These are phyloP conservation scores for Aspergillus fumigatiaffinis DNA, from an alignment of 2,329 filamentous ascomycete genomes.

Conservation along the genomic window DNA sequence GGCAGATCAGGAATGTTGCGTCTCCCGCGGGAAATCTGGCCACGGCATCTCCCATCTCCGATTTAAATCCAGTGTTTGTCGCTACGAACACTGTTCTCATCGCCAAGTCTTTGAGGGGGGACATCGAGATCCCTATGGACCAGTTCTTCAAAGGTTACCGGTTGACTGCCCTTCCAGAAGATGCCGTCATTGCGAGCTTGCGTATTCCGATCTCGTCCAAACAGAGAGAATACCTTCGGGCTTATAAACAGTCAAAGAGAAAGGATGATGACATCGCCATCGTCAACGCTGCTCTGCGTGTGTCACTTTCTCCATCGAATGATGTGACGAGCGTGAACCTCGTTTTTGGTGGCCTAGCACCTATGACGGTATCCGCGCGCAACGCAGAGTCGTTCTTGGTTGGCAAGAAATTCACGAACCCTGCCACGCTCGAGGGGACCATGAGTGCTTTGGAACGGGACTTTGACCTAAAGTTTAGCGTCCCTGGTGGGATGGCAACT, in stretches of 20 bases:
- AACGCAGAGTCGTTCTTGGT: constrained; percentile 68
- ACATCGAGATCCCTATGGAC: constrained; percentile 83
- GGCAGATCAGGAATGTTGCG: constrained; percentile 96
- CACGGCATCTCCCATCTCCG: constrained; percentile 93
- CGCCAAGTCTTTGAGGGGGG: constrained; percentile 69
- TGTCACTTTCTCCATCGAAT: constrained; percentile 66
- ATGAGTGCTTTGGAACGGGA: constrained; percentile 88
- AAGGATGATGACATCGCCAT: constrained; percentile 99
- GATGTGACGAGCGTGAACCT: constrained; percentile 71
- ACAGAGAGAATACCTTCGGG: constrained; percentile 77
- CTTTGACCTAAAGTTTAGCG: constrained; percentile 83
- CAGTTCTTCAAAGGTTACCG: constrained; percentile 92
- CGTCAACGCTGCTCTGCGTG: constrained; percentile 78
- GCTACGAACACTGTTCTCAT: constrained; percentile 78
- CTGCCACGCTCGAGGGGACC: constrained; percentile 78
- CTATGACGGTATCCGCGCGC: constrained; percentile 82
- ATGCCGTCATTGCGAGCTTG: constrained; percentile 82
- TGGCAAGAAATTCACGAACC: constrained; percentile 75
- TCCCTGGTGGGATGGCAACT: constrained; percentile 95
- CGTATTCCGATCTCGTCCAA: constrained; percentile 73
- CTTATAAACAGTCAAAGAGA: constrained; percentile 94
- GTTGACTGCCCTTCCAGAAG: constrained; percentile 71
- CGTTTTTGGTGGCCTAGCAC: constrained; percentile 93
- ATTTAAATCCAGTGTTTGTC: constrained; percentile 91
- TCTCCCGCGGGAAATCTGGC: constrained; percentile 92